phyloP scores from a whole-genome alignment of 2,329 filamentous ascomycete genomes.

The Botrytis squamosa region DNA sequence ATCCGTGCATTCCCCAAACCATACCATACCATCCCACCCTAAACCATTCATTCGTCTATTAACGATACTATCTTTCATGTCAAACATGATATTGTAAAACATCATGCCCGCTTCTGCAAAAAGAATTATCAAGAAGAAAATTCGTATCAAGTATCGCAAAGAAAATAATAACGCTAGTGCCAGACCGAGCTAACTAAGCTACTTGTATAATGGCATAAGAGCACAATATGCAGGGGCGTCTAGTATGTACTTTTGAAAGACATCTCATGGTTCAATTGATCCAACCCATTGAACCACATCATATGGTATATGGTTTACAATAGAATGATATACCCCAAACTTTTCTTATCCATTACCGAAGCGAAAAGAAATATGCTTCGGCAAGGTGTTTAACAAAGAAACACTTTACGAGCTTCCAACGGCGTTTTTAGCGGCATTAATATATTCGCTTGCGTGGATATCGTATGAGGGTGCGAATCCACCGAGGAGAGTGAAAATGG shows the following conservation, averaged over 20 bases:
- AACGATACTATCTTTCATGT: background rate
- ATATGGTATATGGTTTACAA: background rate
- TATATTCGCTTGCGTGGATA: constrained; percentile 47
- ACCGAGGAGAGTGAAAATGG: constrained; percentile 69
- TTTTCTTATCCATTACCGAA: constrained; percentile 8
- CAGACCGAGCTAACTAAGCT: background rate
- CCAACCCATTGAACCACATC: constrained; percentile 3
- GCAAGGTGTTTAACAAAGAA: background rate
- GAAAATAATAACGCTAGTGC: background rate
- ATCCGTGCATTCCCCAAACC: background rate
- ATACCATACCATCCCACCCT: background rate
- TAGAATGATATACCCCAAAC: constrained; percentile 17
- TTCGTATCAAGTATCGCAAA: background rate
- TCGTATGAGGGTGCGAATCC: constrained; percentile 62
- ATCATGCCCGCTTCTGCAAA: background rate
- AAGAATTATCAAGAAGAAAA: background rate
- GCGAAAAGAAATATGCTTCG: constrained; percentile 16
- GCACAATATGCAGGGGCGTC: background rate
- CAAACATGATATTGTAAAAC: background rate
- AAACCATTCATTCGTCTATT: background rate
- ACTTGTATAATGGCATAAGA: background rate
- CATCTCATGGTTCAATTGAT: constrained; percentile 2
- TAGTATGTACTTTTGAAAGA: constrained; percentile 4
- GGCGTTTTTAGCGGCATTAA: constrained; percentile 36
- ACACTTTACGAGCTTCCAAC: constrained; percentile 27